phyloP scores from a whole-genome alignment of 2,329 filamentous ascomycete species.

The Colletotrichum cuscutae region DNA sequence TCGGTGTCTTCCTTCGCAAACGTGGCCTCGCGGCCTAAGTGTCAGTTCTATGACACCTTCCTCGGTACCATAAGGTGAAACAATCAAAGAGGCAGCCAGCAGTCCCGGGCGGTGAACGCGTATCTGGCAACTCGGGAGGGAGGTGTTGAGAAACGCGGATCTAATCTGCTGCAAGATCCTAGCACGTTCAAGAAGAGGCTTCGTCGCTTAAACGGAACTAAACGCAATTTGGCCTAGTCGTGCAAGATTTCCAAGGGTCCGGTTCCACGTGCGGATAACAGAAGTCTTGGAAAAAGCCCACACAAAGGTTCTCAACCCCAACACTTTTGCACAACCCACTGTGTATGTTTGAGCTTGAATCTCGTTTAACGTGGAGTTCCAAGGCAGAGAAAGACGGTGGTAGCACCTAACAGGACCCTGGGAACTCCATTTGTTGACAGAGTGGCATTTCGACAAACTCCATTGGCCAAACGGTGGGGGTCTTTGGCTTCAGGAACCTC shows the following conservation, averaged over 20 bases:
- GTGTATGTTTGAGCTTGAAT: slow-evolving; percentile 25
- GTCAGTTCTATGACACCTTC: neutral
- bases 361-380: slow-evolving; percentile 13
- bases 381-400: neutral
- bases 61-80: neutral
- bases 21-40: neutral
- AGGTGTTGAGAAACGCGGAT: slow-evolving; percentile 31
- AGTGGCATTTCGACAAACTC: neutral
- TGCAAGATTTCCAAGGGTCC: slow-evolving; percentile 14
- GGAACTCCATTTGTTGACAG: slow-evolving; percentile 9
- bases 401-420: slow-evolving; percentile 17
- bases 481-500: neutral
- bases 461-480: slow-evolving; percentile 1
- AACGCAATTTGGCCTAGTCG: neutral
- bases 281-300: slow-evolving; percentile 17
- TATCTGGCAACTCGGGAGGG: neutral
- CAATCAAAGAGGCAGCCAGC: slow-evolving; percentile 17
- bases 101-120: slow-evolving; percentile 25
- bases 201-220: slow-evolving; percentile 23
- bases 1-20: neutral
- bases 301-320: slow-evolving; percentile 27
- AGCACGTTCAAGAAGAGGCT: slow-evolving; percentile 11
- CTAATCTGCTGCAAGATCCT: neutral
- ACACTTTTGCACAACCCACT: slow-evolving; percentile 29
- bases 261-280: slow-evolving; percentile 21